Percentiles rank a stretch among this genome's conserved stretches.
Conservation (phyloP, 1,284 basidiomycete species). For the Trametes hirsuta region DNA sequence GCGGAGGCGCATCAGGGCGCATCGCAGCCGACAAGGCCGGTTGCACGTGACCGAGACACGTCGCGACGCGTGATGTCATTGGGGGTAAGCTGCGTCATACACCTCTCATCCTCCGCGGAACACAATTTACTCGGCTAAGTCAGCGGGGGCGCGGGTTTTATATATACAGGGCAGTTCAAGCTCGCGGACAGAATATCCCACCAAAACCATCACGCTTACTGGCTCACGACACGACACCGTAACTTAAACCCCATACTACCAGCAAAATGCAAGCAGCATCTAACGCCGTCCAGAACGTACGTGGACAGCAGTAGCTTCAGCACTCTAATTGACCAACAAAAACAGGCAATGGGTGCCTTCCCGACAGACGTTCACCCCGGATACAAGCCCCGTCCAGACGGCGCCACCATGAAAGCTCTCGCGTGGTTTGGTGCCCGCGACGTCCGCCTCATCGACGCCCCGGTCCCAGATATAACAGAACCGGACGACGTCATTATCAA, state of each 20-base stretch:
- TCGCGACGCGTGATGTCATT: constrained; percentile 24
- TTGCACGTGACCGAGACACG: constrained; percentile 17
- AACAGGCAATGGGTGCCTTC: constrained; percentile 42
- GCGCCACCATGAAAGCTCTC: constrained; percentile 67
- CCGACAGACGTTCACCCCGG: constrained; percentile 48
- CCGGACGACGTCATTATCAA: constrained; percentile 68
- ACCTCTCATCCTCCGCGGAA: constrained; percentile 9
- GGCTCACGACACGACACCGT: not conserved
- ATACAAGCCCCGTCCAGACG: constrained; percentile 53
- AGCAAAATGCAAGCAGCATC: constrained; percentile 39
- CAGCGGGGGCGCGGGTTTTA: not conserved
- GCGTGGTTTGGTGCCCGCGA: constrained; percentile 69
- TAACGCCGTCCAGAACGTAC: constrained; percentile 40
- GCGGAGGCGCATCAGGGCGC: not conserved
- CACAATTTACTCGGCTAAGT: not conserved
- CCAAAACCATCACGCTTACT: not conserved
- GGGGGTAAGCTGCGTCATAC: constrained; percentile 15
- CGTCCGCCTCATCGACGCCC: constrained; percentile 58
- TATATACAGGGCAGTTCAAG: not conserved
- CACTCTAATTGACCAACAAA: not conserved
- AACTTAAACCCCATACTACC: not conserved
- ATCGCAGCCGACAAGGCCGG: not conserved
- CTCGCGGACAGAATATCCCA: not conserved
- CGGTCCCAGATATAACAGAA: constrained; percentile 70
- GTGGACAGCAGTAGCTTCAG: constrained; percentile 3